phyloP scores from a whole-genome alignment of 2,329 filamentous ascomycete genomes.

The Penicillium polonicum region DNA sequence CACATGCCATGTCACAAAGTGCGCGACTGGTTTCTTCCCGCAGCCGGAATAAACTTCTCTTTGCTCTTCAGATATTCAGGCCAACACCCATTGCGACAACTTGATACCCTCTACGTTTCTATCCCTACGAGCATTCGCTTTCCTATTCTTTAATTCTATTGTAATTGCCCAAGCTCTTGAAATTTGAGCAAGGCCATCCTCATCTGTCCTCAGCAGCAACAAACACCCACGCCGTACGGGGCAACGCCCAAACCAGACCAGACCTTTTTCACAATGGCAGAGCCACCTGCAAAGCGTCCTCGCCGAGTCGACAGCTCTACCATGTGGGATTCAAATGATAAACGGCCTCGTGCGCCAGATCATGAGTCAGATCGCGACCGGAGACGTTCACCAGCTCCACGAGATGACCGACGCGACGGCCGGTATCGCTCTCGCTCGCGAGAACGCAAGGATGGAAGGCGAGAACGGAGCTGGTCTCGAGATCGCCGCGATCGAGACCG shows the following conservation, averaged over 20 bases:
- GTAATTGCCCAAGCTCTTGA: not conserved
- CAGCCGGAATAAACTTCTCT: conserved; percentile 34
- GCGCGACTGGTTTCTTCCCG: conserved; percentile 21
- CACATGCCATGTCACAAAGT: conserved; percentile 2
- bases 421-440: conserved; percentile 42
- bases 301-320: conserved; percentile 58
- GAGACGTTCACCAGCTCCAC: conserved; percentile 37
- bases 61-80: conserved; percentile 7
- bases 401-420: conserved; percentile 41
- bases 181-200: not conserved
- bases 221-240: conserved; percentile 8
- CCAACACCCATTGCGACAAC: conserved; percentile 13
- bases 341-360: conserved; percentile 28
- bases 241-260: conserved; percentile 12
- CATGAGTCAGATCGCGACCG: conserved; percentile 38
- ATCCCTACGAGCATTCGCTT: not conserved
- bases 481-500: conserved; percentile 41
- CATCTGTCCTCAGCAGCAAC: not conserved
- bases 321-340: conserved; percentile 57
- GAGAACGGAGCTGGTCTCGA: conserved; percentile 46
- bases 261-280: conserved; percentile 46
- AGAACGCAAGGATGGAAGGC: conserved; percentile 41
- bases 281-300: conserved; percentile 53
- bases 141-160: not conserved
- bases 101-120: conserved; percentile 18